Percentiles rank a stretch among this genome's conserved stretches.
Conservation (phyloP, 169 alveolate genomes). For the Plasmodium gaboni region DNA sequence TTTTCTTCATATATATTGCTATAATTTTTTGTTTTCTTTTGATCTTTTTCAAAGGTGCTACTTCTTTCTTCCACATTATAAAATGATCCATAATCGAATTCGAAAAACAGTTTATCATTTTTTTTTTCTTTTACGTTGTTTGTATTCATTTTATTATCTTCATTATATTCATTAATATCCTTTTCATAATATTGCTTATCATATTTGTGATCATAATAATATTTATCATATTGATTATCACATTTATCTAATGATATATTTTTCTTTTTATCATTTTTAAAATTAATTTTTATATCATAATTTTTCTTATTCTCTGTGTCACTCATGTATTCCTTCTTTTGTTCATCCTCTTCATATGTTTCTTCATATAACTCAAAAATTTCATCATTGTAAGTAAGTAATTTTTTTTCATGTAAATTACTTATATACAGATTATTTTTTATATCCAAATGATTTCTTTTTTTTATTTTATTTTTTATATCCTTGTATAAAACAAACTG, state of each 20-base stretch:
- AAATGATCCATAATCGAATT: conserved; percentile 53
- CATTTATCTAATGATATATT: neutral
- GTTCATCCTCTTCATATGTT: conserved; percentile 10
- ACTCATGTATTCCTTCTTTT: neutral
- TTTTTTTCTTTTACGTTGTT: conserved; percentile 16
- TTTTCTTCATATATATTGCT: neutral
- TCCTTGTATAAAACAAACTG: conserved; percentile 55
- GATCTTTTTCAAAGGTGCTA: neutral
- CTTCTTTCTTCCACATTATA: conserved; percentile 33
- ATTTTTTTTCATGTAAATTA: conserved; percentile 19
- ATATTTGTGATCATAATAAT: conserved; percentile 1
- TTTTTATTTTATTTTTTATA: conserved; percentile 57
- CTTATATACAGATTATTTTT: conserved; percentile 39
- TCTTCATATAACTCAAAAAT: conserved; percentile 34
- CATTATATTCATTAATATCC: neutral
- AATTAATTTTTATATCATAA: conserved; percentile 18
- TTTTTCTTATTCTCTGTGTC: neutral
- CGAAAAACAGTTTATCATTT: neutral
- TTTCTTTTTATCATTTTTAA: conserved; percentile 7
- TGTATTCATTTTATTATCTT: neutral
- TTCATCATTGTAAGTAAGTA: conserved; percentile 16
- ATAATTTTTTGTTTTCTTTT: neutral
- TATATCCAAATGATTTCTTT: conserved; percentile 31
- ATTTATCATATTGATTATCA: neutral
- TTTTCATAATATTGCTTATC: neutral